Evolutionary conservation across 306 rosid species (phyloP).

Genomic region (Dryas drummondii): DNA sequence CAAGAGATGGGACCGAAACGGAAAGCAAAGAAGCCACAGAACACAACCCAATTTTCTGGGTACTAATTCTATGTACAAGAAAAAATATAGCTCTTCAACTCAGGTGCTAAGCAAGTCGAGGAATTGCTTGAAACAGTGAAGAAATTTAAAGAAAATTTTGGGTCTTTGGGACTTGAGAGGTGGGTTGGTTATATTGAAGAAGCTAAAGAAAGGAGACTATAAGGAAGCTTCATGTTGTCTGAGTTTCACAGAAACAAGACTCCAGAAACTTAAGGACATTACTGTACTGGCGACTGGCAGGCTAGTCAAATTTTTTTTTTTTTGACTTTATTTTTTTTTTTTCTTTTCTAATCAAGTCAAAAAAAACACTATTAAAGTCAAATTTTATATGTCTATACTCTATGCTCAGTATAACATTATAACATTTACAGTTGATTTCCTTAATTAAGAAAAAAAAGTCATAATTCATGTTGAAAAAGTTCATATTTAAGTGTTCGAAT

Average conservation of each 20-base stretch:
- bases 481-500: too few relatives aligned
- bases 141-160: not conserved
- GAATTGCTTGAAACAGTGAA: not conserved
- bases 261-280: too few relatives aligned
- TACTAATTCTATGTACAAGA: not conserved
- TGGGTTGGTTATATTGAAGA: not conserved
- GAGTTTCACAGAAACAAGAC: not conserved
- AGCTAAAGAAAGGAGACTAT: not conserved
- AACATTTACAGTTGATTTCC: too few relatives aligned
- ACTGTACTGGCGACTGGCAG: too few relatives aligned
- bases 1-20: not conserved
- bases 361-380: too few relatives aligned
- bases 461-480: too few relatives aligned
- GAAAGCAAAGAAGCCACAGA: slow-evolving; percentile 1
- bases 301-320: too few relatives aligned
- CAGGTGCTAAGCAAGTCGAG: not conserved
- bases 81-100: not conserved
- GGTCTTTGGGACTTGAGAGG: not conserved
- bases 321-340: too few relatives aligned
- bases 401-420: too few relatives aligned
- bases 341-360: too few relatives aligned
- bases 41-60: not conserved
- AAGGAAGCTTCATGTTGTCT: slow-evolving; percentile 1
- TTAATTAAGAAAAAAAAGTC: too few relatives aligned
- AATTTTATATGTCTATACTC: too few relatives aligned